These are phyloP conservation scores for Coemansia sp. DNA, from an alignment of 192 early-diverging fungal genomes.

Conservation along the genomic window DNA sequence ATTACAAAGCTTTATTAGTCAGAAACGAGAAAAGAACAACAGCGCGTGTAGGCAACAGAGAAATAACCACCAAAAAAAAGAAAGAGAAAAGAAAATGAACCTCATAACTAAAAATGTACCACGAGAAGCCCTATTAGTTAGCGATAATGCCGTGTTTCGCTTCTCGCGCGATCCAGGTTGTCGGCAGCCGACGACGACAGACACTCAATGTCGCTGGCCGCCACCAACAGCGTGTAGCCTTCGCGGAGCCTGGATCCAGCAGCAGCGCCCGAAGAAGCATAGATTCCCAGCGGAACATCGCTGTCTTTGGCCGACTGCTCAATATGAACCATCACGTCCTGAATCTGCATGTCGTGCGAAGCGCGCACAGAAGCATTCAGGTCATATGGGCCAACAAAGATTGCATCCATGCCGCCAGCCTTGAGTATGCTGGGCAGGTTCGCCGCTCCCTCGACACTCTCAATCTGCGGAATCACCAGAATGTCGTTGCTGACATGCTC, in stretches of 20 bases:
- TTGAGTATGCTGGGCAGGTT: slow-evolving; percentile 44
- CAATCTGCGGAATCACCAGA: slow-evolving; percentile 54
- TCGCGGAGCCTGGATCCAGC: slow-evolving; percentile 28
- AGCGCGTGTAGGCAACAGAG: neutral
- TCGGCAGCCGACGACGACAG: slow-evolving; percentile 42
- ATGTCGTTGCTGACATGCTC: slow-evolving; percentile 37
- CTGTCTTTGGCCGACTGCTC: slow-evolving; percentile 24
- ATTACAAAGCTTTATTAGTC: too few relatives aligned
- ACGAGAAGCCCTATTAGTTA: slow-evolving; percentile 10
- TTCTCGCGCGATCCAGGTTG: slow-evolving; percentile 44
- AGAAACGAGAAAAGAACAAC: neutral
- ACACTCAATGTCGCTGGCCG: slow-evolving; percentile 46
- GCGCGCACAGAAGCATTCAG: slow-evolving; percentile 32
- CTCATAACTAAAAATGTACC: neutral
- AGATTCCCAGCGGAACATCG: slow-evolving; percentile 50
- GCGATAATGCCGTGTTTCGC: slow-evolving; percentile 26
- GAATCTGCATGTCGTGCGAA: slow-evolving; percentile 27
- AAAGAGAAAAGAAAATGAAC: neutral
- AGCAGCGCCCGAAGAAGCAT: slow-evolving; percentile 35
- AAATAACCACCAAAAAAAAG: neutral
- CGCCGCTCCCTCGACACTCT: slow-evolving; percentile 38
- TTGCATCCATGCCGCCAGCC: slow-evolving; percentile 38
- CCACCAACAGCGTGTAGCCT: slow-evolving; percentile 50
- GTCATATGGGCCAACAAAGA: slow-evolving; percentile 46
- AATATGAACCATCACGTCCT: slow-evolving; percentile 29